These are phyloP conservation scores for Tulasnella sp. DNA, from an alignment of 768 basidiomycete species.

Conservation along the genomic window DNA sequence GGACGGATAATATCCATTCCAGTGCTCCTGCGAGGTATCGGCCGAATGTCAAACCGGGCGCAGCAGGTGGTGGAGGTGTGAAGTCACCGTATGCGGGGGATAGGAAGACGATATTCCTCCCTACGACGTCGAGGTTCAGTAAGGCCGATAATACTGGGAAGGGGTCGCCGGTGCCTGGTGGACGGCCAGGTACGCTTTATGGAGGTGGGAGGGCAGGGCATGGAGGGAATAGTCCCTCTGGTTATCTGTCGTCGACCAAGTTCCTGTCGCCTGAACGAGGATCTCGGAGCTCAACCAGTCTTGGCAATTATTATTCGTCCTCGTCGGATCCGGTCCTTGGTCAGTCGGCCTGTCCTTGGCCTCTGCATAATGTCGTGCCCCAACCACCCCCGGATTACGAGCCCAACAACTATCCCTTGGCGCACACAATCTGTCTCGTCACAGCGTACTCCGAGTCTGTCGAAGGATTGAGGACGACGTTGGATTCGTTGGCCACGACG, in stretches of 20 bases:
- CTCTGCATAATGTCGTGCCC: slow-evolving; percentile 77
- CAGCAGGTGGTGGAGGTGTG: slow-evolving; percentile 37
- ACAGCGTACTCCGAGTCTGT: slow-evolving; percentile 97
- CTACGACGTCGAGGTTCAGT: slow-evolving; percentile 43
- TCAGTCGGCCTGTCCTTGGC: slow-evolving; percentile 85
- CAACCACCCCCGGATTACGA: slow-evolving; percentile 87
- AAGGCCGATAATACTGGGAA: slow-evolving; percentile 55
- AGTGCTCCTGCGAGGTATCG: slow-evolving; percentile 85
- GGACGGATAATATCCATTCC: slow-evolving; percentile 92
- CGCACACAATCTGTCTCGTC: slow-evolving; percentile 89
- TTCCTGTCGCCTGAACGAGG: slow-evolving; percentile 18
- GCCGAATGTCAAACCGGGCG: slow-evolving; percentile 73
- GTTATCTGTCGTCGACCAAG: slow-evolving; percentile 25
- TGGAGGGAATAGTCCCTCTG: slow-evolving; percentile 26
- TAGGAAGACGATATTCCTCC: slow-evolving; percentile 32
- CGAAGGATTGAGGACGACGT: slow-evolving; percentile 89
- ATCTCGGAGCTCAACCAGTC: slow-evolving; percentile 46
- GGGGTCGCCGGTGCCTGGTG: not conserved
- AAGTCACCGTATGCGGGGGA: too few species aligned
- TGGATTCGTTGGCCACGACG: slow-evolving; percentile 97
- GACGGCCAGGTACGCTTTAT: slow-evolving; percentile 17
- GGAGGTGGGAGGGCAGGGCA: slow-evolving; percentile 5
- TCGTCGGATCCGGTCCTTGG: slow-evolving; percentile 30
- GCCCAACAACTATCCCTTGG: slow-evolving; percentile 92
- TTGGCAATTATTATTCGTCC: slow-evolving; percentile 41